Evolutionary conservation across 768 basidiomycete genomes (phyloP).

Genomic region (Cytidiella melzeri): DNA sequence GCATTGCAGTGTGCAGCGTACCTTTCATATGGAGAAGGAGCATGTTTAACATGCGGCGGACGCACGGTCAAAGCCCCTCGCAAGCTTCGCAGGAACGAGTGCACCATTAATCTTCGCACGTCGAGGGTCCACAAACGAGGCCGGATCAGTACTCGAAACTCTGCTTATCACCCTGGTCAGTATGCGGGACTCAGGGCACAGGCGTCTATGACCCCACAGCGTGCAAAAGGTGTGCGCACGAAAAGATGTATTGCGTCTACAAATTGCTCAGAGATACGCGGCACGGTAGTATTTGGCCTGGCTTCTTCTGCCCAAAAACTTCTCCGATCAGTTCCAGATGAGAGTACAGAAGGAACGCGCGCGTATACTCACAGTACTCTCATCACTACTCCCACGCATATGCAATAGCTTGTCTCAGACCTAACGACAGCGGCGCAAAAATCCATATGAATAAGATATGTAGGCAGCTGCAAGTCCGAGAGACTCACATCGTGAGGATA

Average conservation of each 20-base stretch:
- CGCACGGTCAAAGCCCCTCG: conserved; percentile 7
- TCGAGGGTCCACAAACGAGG: background rate
- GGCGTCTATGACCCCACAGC: background rate
- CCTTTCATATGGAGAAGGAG: conserved; percentile 10
- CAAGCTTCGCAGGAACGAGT: background rate
- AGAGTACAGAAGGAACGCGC: too few relatives aligned
- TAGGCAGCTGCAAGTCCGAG: background rate
- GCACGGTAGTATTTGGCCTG: background rate
- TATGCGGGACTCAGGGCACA: background rate
- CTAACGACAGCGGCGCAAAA: too few relatives aligned
- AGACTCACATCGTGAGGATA: background rate
- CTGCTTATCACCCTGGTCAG: background rate
- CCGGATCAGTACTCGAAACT: background rate
- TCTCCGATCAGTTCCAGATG: too few relatives aligned
- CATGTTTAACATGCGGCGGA: conserved; percentile 11
- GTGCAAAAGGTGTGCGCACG: background rate
- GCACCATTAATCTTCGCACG: background rate
- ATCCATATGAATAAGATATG: too few relatives aligned
- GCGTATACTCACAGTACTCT: too few relatives aligned
- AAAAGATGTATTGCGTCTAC: background rate
- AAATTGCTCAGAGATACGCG: background rate
- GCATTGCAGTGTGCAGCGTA: background rate
- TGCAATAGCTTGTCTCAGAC: too few relatives aligned
- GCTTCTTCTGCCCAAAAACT: too few relatives aligned
- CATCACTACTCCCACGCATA: too few relatives aligned